Evolutionary conservation across 2,329 filamentous ascomycete genomes (phyloP), one percentile per base, ranked within the genome.

Genomic region (Alternaria angustiovoidea): DNA sequence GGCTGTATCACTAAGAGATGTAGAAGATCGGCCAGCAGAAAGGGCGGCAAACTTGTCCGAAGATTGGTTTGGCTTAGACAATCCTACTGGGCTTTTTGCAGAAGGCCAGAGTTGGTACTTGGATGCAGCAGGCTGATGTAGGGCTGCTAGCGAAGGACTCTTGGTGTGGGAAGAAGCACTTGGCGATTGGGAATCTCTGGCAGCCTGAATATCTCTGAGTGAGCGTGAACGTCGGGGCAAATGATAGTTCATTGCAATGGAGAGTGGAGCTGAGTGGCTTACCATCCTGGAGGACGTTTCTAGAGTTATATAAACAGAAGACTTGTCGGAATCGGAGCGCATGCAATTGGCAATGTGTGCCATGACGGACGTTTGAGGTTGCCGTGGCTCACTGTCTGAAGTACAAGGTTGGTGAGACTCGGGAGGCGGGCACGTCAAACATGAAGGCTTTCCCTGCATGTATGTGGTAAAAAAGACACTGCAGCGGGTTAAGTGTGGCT

Each of bases 261-360:
- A 53, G 58, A 56, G 65, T 46, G 63, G 61, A 57, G 59, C 53
- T 20, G 42, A 38, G 34, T 9, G 57, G 75, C 75, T 75, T 75
- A 78, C 75, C 49, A 56, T 66, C 32, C 61, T 72, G 62, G 66
- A 66, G 70, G 76, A 73, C 60, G 75, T 74, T 75, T 77, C 76
- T 55, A 70, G 64, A 48, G 66, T 66, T 78, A 79, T 78, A 78
- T 78, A 78, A 76, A 77, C 68, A 61, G 69, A 68, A 52, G 70
- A 67, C 59, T 66, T 74, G 56, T 73, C 68, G 67, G 70, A 68
- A 53, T 70, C 70, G 43, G 66, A 72, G 54, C 78, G 75, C 66
- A 80, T 78, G 75, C 77, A 79, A 75, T 78, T 78, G 72, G 78
- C 77, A 68, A 80, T 80, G 74, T 80, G 78, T 77, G 76, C 75